Evolutionary conservation across 2,329 filamentous ascomycete species (phyloP).

Genomic region (Ophiostoma angusticollis): DNA sequence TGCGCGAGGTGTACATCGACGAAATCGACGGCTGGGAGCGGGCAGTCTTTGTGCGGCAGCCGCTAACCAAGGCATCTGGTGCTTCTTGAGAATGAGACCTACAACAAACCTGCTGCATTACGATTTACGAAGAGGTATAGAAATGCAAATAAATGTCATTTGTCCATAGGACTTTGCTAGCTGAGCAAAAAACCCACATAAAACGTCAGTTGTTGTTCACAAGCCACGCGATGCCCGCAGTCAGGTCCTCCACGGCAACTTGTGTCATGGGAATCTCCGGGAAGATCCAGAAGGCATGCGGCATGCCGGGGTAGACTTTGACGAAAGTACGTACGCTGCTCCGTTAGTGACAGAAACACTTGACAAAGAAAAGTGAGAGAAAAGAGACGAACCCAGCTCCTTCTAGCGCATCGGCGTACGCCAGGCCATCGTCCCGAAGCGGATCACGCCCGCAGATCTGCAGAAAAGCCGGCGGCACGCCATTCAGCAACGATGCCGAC

Average conservation of each 20-base stretch:
- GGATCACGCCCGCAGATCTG: constrained; percentile 1
- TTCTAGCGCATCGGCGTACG: neutral
- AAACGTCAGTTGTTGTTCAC: no score
- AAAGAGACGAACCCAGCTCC: no score
- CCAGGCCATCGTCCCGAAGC: constrained; percentile 1
- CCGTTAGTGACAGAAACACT: no score
- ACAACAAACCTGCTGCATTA: no score
- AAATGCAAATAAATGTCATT: no score
- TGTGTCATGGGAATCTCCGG: constrained; percentile 1
- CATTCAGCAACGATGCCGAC: no score
- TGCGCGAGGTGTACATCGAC: constrained; percentile 40
- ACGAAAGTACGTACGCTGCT: neutral
- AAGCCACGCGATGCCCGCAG: neutral
- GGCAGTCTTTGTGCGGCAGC: constrained; percentile 36
- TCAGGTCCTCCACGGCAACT: neutral
- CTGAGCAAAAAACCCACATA: no score
- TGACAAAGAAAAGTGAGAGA: no score
- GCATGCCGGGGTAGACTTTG: neutral
- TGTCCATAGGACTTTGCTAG: no score
- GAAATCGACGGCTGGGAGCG: constrained; percentile 51
- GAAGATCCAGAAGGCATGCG: constrained; percentile 4
- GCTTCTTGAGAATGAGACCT: no score
- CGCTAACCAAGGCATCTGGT: no score
- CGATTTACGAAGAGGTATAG: no score
- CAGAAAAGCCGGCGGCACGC: neutral